These are phyloP conservation scores for Phellopilus nigrolimitatus DNA, from an alignment of 1,284 basidiomycete species.

Conservation along the genomic window DNA sequence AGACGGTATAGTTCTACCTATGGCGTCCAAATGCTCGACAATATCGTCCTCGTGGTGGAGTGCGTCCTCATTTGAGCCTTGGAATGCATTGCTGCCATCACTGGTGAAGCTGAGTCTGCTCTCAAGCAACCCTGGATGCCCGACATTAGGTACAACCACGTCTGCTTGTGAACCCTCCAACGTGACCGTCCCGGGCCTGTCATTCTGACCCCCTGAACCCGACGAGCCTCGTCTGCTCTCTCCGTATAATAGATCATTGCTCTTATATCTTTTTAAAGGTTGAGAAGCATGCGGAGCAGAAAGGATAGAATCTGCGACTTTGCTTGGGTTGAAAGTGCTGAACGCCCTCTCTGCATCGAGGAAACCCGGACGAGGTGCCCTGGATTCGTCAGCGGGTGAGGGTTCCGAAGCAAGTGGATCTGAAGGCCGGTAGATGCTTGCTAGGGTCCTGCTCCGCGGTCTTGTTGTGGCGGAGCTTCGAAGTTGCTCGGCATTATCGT, in stretches of 20 bases:
- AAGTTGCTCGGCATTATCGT: conserved; percentile 25
- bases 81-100: conserved; percentile 23
- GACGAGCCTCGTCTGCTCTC: neutral
- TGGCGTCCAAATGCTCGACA: conserved; percentile 74
- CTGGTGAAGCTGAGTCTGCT: conserved; percentile 40
- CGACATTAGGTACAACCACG: conserved; percentile 28
- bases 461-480: neutral
- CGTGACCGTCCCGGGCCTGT: conserved; percentile 21
- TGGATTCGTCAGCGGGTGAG: neutral
- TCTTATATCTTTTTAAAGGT: conserved; percentile 2
- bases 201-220: neutral
- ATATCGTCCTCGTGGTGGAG: conserved; percentile 64
- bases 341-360: neutral
- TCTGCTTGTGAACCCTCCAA: conserved; percentile 32
- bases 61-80: conserved; percentile 26
- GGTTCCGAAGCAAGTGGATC: neutral
- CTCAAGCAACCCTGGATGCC: conserved; percentile 37
- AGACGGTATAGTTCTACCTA: conserved; percentile 45
- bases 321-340: conserved; percentile 21
- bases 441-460: conserved; percentile 25
- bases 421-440: conserved; percentile 19
- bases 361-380: neutral
- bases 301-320: conserved; percentile 27
- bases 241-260: neutral
- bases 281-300: neutral